These are phyloP conservation scores for Globisporangium alternatum DNA, from an alignment of 352 stramenopile genomes.

Conservation along the genomic window DNA sequence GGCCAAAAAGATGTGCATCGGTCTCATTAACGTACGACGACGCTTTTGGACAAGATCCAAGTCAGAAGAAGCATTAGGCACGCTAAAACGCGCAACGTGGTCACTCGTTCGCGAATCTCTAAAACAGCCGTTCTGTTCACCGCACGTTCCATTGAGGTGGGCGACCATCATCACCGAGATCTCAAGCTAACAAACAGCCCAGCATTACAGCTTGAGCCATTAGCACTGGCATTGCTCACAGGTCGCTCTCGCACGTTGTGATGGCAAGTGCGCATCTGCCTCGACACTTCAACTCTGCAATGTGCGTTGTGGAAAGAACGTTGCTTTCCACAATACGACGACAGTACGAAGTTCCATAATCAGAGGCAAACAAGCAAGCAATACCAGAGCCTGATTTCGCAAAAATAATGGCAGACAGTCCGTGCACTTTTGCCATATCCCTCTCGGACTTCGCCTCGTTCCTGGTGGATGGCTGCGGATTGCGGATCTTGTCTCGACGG, in stretches of 20 bases:
- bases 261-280: background rate
- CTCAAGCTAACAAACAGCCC: no score
- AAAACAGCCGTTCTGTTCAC: no score
- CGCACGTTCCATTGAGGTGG: no score
- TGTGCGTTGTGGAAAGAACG: background rate
- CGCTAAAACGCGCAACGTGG: no score
- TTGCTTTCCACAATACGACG: background rate
- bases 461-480: background rate
- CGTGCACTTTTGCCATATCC: background rate
- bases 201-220: no score
- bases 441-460: no score
- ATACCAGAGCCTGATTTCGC: background rate
- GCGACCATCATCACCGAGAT: no score
- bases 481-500: background rate
- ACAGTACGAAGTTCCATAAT: background rate
- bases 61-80: no score
- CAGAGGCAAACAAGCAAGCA: background rate
- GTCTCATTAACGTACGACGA: no score
- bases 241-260: background rate
- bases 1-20: no score
- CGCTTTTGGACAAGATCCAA: no score
- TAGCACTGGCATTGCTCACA: background rate
- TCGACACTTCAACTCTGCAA: background rate
- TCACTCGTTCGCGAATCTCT: no score
- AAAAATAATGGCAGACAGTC: background rate